Evolutionary conservation across 2,329 filamentous ascomycete species (phyloP), one percentile per base, ranked within the genome.

Genomic region (Microcyclospora tardicrescens): DNA sequence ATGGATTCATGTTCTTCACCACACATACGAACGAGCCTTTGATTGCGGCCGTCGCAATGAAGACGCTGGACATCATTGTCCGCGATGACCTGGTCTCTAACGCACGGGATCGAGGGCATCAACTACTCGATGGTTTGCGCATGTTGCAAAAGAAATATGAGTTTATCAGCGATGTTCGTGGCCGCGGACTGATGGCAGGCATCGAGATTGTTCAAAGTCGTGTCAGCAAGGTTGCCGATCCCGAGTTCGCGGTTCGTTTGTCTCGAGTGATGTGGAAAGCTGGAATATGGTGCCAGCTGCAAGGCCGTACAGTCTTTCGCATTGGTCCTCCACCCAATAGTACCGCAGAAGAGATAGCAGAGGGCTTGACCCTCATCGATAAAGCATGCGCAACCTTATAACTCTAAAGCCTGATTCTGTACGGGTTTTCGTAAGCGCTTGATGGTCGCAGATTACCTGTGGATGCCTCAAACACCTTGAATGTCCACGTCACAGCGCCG

Each of bases 301-400:
- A 47, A 11, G 55, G 46, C 24, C 45, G 53, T 5, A 52, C 51
- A n/a, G 50, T 55, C 0, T 58, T 56, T 33, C 33, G 54, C 10
- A 33, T 57, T 13, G 52, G 51, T n/a, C 52, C 52, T 16, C 52
- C 51, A n/a, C 36, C 57, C 19, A 57, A 47, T 9, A 48, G 50
- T 8, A 51, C 48, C 5, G 48, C 45, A 6, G 48, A 55, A 13
- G 50, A 57, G 48, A 35, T 54, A n/a, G 61, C 68, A 13, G 58
- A 65, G 30, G 75, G 73, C 0, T 48, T 80, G n/a, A n/a, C n/a
- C n/a, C n/a, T n/a, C n/a, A n/a, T n/a, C n/a, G n/a, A n/a, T n/a
- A n/a, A n/a, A n/a, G n/a, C n/a, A n/a, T n/a, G n/a, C n/a, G n/a
- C n/a, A n/a, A n/a, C n/a, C n/a, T n/a, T n/a, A n/a, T n/a, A n/a